Evolutionary conservation across 2,329 filamentous ascomycete genomes (phyloP).

Genomic region (Leptographium wingfieldii): DNA sequence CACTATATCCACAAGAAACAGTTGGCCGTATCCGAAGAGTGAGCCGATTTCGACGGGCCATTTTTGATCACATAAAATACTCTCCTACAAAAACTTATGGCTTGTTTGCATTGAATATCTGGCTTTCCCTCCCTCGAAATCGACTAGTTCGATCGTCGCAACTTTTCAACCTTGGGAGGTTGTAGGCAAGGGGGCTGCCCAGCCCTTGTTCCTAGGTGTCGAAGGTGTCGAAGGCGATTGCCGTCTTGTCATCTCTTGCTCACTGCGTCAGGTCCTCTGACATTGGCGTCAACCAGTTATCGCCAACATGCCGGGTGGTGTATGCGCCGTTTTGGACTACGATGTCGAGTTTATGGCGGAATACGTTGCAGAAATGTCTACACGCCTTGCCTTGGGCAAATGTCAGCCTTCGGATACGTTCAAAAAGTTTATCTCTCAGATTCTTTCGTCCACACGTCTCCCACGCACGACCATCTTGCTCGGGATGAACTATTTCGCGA

Average conservation of each 20-base stretch:
- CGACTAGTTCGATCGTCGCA: conserved; percentile 8
- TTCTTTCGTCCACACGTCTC: conserved; percentile 77
- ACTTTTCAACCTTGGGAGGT: conserved; percentile 26
- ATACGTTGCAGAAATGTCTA: conserved; percentile 83
- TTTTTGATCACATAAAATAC: conserved; percentile 13
- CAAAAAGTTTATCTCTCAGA: conserved; percentile 83
- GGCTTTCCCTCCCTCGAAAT: conserved; percentile 3
- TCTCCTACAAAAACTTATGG: conserved; percentile 22
- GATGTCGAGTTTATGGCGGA: conserved; percentile 94
- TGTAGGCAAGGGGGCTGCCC: conserved; percentile 17
- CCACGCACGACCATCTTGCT: conserved; percentile 85
- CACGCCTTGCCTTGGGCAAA: conserved; percentile 46
- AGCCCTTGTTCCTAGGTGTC: conserved; percentile 18
- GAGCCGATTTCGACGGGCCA: neutral
- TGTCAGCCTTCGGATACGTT: conserved; percentile 43
- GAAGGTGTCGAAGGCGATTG: conserved; percentile 24
- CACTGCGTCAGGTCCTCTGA: neutral
- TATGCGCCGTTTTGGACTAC: conserved; percentile 89
- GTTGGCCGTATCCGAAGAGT: too few relatives aligned
- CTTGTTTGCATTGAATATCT: conserved; percentile 14
- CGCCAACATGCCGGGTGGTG: conserved; percentile 59
- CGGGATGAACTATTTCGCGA: conserved; percentile 79
- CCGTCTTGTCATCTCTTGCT: conserved; percentile 4
- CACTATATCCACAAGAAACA: too few relatives aligned
- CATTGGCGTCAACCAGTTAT: conserved; percentile 11